Percentiles rank a stretch among this genome's conserved stretches.
phyloP scores from a whole-genome alignment of 768 basidiomycete species.

The Lactarius deliciosus region DNA sequence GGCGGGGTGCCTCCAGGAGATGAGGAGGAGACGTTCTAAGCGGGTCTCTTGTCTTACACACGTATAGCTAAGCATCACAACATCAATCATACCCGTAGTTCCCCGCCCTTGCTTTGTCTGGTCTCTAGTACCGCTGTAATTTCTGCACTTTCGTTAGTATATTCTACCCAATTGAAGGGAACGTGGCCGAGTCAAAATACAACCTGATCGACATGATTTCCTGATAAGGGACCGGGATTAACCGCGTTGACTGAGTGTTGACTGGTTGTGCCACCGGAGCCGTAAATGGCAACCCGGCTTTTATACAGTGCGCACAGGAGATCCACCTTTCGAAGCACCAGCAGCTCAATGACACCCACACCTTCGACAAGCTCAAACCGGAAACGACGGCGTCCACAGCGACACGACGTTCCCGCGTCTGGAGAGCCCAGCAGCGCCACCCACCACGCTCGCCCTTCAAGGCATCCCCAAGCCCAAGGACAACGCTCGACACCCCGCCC shows the following conservation, averaged over 20 bases:
- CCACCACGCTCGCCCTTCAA: conserved; percentile 1
- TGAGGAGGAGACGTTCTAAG: conserved; percentile 79
- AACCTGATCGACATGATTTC: not conserved
- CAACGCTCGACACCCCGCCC: not conserved
- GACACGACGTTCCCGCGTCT: not conserved
- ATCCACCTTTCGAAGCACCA: not conserved
- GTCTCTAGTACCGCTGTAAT: conserved; percentile 22
- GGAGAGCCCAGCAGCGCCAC: not conserved
- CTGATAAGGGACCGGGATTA: not conserved
- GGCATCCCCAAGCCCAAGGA: not conserved
- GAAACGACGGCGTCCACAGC: conserved; percentile 3
- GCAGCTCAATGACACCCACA: conserved; percentile 1
- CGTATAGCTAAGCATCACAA: conserved; percentile 22
- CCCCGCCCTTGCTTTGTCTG: conserved; percentile 24
- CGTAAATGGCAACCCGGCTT: not conserved
- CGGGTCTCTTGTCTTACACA: conserved; percentile 9
- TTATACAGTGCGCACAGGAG: not conserved
- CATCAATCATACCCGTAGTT: conserved; percentile 24
- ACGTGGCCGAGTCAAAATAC: not conserved
- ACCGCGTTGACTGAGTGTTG: not conserved
- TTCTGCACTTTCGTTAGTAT: conserved; percentile 16
- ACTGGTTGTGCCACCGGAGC: too few relatives aligned
- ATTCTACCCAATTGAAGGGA: not conserved
- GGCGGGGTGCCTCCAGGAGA: conserved; percentile 48
- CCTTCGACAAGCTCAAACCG: not conserved